Conservation (phyloP, 441 rosid genomes). For the Jatropha multifida region DNA sequence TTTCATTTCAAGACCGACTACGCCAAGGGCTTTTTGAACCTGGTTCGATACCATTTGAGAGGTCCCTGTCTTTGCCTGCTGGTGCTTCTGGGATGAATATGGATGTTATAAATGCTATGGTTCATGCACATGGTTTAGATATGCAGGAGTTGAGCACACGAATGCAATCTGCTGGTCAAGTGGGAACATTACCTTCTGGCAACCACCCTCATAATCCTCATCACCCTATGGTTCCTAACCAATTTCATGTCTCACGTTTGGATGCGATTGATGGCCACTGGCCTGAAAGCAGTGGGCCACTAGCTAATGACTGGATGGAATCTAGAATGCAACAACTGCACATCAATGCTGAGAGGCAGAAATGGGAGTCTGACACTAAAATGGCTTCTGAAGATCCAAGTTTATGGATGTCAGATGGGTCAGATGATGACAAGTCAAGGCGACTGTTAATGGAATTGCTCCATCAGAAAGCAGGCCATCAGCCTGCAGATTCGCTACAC, state of each 20-base stretch:
- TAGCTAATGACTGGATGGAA: conserved; percentile 39
- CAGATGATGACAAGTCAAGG: conserved; percentile 36
- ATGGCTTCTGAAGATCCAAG: conserved; percentile 33
- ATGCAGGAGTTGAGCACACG: conserved; percentile 15
- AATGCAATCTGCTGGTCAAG: conserved; percentile 28
- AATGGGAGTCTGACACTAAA: conserved; percentile 36
- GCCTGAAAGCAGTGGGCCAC: conserved; percentile 31
- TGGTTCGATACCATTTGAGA: conserved; percentile 21
- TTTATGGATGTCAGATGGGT: conserved; percentile 35
- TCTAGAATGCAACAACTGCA: conserved; percentile 31
- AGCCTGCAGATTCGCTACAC: conserved; percentile 27
- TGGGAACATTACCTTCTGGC: conserved; percentile 29
- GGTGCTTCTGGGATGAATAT: conserved; percentile 35
- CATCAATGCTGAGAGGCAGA: conserved; percentile 29
- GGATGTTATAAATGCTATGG: conserved; percentile 31
- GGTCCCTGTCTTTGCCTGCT: conserved; percentile 26
- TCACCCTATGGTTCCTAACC: conserved; percentile 27
- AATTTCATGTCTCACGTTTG: conserved; percentile 17
- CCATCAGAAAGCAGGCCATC: conserved; percentile 35
- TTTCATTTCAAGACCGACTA: conserved; percentile 35
- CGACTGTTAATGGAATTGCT: conserved; percentile 41
- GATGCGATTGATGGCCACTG: conserved; percentile 28
- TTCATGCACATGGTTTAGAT: conserved; percentile 35
- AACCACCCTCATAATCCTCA: conserved; percentile 13
- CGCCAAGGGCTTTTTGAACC: conserved; percentile 32